Base-by-base conservation (phyloP, 106 monocot species). In the Vanilla planifolia region DNA sequence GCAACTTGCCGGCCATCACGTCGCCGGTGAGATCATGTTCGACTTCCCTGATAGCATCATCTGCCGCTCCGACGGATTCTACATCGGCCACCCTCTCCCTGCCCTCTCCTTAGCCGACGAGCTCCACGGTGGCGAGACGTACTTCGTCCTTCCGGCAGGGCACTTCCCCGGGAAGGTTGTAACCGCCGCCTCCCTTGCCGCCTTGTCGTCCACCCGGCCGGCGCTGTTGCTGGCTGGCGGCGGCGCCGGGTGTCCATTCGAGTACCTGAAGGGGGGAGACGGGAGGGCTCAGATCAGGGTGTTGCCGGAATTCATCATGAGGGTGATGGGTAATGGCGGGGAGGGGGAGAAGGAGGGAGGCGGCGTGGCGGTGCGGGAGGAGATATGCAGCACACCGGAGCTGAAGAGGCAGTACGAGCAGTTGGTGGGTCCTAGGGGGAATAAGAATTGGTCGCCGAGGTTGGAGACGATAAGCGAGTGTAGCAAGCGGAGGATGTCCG, bases 321-420 rank as follows among this genome's bases (percentile, higher is more conserved):
- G 28, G 27, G 15, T 52, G 26, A 52, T 52, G 25, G 32, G 28
- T 4, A 23, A 59, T 19, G 10, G 48, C 2, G 20, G 8, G 0
- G 8, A 17, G 5, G 71, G 48, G 9, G 52, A 22, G 5, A 36
- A 24, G 0, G 27, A 16, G 26, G 24, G 79, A 17, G 45, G 45
- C n/a, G n/a, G n/a, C n/a, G n/a, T n/a, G n/a, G n/a, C n/a, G n/a
- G n/a, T n/a, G n/a, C n/a, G n/a, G n/a, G n/a, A n/a, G n/a, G 52
- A 29, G 52, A 52, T 52, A 28, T 90, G 90, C 57, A 90, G 75
- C 69, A 90, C 90, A 33, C 90, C 85, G 48, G 85, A 90, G 81
- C 50, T 90, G 42, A 71, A 43, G 82, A 90, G 85, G 65, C 90
- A 90, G 15, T 90, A 90, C 65, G 73, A 61, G 22, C 82, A 77